These are phyloP conservation scores for Stipa capillata DNA, from an alignment of 176 grass and related monocot genomes.

Conservation along the genomic window DNA sequence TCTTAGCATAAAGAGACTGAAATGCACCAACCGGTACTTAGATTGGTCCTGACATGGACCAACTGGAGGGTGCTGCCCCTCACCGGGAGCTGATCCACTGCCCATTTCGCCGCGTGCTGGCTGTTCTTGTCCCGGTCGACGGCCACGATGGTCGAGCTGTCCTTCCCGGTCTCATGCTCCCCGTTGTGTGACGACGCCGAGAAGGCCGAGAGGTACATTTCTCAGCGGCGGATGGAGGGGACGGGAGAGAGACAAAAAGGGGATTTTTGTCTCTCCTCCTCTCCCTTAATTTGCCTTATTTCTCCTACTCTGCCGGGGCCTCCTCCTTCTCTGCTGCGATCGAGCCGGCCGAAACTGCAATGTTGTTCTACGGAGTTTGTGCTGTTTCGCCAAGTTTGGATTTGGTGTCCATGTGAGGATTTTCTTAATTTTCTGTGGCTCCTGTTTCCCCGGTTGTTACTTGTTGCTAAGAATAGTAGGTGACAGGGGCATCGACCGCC, in stretches of 20 bases:
- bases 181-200: slow-evolving; percentile 9
- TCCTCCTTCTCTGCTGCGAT: slow-evolving; percentile 7
- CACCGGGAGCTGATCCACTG: slow-evolving; percentile 54
- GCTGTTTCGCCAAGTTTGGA: slow-evolving; percentile 25
- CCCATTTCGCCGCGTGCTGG: slow-evolving; percentile 74
- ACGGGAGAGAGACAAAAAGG: slow-evolving; percentile 23
- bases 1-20: neutral
- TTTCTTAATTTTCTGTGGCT: slow-evolving; percentile 26
- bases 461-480: neutral
- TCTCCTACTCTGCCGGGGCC: slow-evolving; percentile 21
- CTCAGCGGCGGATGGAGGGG: neutral
- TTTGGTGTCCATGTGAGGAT: neutral
- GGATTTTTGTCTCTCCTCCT: slow-evolving; percentile 26
- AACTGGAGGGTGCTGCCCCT: slow-evolving; percentile 47
- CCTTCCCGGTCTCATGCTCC: slow-evolving; percentile 15
- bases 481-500: neutral
- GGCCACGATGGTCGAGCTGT: slow-evolving; percentile 38
- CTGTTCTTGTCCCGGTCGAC: slow-evolving; percentile 84
- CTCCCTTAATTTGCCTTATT: slow-evolving; percentile 31
- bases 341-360: slow-evolving; percentile 5
- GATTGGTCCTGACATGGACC: slow-evolving; percentile 50
- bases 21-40: slow-evolving; percentile 30
- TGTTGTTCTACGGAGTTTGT: neutral
- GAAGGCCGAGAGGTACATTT: slow-evolving; percentile 42
- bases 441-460: slow-evolving; percentile 5